Percentiles rank a stretch among this genome's conserved stretches.
Evolutionary conservation across 1,284 basidiomycete species (phyloP).

Genomic region (Phellopilus nigrolimitatus): DNA sequence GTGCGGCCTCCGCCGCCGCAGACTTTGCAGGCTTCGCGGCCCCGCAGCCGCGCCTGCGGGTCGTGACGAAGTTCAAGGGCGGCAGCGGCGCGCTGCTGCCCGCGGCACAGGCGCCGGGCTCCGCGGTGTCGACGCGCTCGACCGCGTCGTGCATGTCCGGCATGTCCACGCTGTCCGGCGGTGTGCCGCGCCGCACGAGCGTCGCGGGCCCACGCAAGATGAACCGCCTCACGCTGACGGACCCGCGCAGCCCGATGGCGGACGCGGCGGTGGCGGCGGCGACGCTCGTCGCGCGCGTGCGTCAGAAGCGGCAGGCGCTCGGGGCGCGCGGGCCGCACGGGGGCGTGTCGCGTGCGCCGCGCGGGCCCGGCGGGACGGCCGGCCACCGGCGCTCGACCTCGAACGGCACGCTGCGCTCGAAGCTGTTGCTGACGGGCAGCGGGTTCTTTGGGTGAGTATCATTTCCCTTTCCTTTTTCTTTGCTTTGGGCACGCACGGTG

Average conservation of each 20-base stretch:
- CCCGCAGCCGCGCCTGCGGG: constrained; percentile 9
- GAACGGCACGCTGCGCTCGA: constrained; percentile 6
- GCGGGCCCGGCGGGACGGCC: not conserved
- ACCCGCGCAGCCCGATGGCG: constrained; percentile 16
- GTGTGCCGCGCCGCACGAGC: not conserved
- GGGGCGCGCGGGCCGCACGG: not conserved
- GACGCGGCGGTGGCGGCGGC: constrained; percentile 17
- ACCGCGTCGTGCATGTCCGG: not conserved
- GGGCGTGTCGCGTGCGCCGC: not conserved
- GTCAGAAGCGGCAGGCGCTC: constrained; percentile 15
- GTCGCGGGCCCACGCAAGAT: constrained; percentile 12
- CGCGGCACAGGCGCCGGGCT: constrained; percentile 8
- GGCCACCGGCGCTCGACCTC: not conserved
- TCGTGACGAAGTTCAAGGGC: constrained; percentile 18
- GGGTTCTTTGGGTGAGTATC: constrained; percentile 18
- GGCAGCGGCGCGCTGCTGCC: constrained; percentile 13
- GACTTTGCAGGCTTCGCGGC: constrained; percentile 10
- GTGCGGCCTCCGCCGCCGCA: not conserved
- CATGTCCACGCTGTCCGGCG: not conserved
- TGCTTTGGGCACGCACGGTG: not conserved
- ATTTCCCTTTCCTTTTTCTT: not conserved
- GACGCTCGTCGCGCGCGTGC: constrained; percentile 15
- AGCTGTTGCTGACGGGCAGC: constrained; percentile 14
- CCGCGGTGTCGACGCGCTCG: constrained; percentile 15
- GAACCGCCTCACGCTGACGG: constrained; percentile 17